Conservation (phyloP, 108 stramenopile species). For the Fragilariopsis cylindrus region DNA sequence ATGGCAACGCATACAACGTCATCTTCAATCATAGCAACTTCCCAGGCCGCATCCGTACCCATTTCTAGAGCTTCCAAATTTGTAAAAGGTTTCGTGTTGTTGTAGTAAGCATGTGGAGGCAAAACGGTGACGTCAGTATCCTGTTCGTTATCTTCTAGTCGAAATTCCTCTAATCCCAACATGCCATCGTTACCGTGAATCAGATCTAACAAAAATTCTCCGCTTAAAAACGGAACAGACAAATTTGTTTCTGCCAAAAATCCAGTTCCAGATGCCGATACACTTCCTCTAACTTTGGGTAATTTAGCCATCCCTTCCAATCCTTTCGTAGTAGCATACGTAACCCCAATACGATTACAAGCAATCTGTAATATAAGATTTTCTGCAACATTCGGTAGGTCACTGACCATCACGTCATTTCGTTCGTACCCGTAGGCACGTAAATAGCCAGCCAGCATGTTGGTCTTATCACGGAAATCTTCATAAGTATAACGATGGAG, state of each 20-base stretch:
- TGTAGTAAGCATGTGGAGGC: conserved; percentile 36
- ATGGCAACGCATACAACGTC: conserved; percentile 45
- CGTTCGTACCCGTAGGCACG: conserved; percentile 36
- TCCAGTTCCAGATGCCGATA: conserved; percentile 13
- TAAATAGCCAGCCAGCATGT: conserved; percentile 36
- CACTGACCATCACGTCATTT: conserved; percentile 40
- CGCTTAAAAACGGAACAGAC: conserved; percentile 28
- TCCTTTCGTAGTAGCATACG: conserved; percentile 39
- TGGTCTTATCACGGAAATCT: conserved; percentile 28
- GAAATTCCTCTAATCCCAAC: conserved; percentile 17
- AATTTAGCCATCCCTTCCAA: conserved; percentile 37
- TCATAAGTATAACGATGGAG: conserved; percentile 26
- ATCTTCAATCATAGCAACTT: conserved; percentile 30
- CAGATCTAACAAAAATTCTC: conserved; percentile 35
- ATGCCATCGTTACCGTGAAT: conserved; percentile 15
- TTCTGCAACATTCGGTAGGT: conserved; percentile 47
- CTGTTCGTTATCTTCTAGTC: conserved; percentile 24
- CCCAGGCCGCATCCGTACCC: conserved; percentile 30
- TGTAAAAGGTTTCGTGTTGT: conserved; percentile 32
- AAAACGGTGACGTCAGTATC: conserved; percentile 7
- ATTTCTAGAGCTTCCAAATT: conserved; percentile 30
- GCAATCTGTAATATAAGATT: conserved; percentile 49
- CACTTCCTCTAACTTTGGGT: conserved; percentile 33
- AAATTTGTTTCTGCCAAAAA: conserved; percentile 39
- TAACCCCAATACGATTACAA: conserved; percentile 45